phyloP scores from a whole-genome alignment of 2,329 filamentous ascomycete species.

The Arachnomyces sp. region DNA sequence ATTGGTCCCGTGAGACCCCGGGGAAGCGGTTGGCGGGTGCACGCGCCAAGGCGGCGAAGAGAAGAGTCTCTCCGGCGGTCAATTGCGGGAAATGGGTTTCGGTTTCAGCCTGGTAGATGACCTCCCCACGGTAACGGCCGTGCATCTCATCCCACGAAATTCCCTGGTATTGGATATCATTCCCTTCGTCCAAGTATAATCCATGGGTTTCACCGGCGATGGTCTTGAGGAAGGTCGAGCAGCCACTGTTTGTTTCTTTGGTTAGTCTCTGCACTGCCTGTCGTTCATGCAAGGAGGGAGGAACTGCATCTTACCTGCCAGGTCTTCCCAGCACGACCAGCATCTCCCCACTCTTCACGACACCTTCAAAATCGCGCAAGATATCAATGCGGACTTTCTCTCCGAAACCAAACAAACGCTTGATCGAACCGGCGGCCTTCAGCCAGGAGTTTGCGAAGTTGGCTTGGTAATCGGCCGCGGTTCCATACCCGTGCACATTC shows the following conservation, averaged over 20 bases:
- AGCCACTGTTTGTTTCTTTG: constrained; percentile 35
- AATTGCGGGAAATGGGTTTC: constrained; percentile 75
- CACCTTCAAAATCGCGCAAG: constrained; percentile 56
- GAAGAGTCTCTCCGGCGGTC: constrained; percentile 69
- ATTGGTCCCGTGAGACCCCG: constrained; percentile 36
- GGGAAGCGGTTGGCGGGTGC: constrained; percentile 38
- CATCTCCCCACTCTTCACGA: constrained; percentile 53
- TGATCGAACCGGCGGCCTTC: constrained; percentile 24
- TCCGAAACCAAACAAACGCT: constrained; percentile 21
- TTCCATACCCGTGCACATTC: constrained; percentile 32
- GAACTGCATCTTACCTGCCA: constrained; percentile 26
- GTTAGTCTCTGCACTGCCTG: neutral
- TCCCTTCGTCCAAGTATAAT: constrained; percentile 61
- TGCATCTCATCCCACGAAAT: constrained; percentile 64
- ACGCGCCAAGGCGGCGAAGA: constrained; percentile 64
- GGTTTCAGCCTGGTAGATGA: constrained; percentile 78
- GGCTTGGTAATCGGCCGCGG: constrained; percentile 38
- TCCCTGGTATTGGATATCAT: constrained; percentile 72
- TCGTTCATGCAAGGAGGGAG: neutral
- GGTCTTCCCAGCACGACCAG: constrained; percentile 49
- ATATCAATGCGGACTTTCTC: constrained; percentile 49
- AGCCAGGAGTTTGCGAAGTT: constrained; percentile 37
- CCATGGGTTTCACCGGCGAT: constrained; percentile 77
- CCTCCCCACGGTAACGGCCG: constrained; percentile 69
- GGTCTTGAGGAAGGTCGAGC: constrained; percentile 78